These are phyloP conservation scores for Aspergillus olivimuriae DNA, from an alignment of 495 filamentous ascomycete genomes.

Conservation along the genomic window DNA sequence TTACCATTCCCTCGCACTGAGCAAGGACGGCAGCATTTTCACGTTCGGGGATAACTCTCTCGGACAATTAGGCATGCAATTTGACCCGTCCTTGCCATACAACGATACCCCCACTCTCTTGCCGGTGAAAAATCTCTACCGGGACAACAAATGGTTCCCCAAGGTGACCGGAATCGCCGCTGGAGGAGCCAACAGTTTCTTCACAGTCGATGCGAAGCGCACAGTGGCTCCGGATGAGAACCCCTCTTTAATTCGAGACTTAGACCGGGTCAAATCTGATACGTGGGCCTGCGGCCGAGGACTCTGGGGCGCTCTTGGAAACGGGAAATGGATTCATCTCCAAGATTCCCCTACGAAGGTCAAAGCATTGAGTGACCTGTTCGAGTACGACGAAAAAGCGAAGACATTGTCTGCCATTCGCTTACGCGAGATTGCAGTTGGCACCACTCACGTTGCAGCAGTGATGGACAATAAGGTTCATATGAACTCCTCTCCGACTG, in stretches of 20 bases:
- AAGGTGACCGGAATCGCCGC: constrained; percentile 69
- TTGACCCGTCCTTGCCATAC: constrained; percentile 49
- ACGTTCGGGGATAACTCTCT: constrained; percentile 84
- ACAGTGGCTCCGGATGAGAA: constrained; percentile 42
- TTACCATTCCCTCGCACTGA: constrained; percentile 74
- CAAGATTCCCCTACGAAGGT: constrained; percentile 75
- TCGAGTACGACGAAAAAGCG: constrained; percentile 73
- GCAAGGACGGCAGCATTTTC: constrained; percentile 70
- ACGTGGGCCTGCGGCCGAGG: constrained; percentile 83
- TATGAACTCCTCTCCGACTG: constrained; percentile 41
- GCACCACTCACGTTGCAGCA: constrained; percentile 71
- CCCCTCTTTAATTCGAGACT: constrained; percentile 27
- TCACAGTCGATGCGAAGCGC: constrained; percentile 71
- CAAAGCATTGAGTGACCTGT: constrained; percentile 72
- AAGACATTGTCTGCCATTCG: constrained; percentile 70
- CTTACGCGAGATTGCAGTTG: constrained; percentile 61
- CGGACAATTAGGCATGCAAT: constrained; percentile 79
- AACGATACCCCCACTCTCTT: constrained; percentile 65
- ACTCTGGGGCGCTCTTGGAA: constrained; percentile 76
- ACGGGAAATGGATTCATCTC: constrained; percentile 83
- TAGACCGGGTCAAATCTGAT: constrained; percentile 58
- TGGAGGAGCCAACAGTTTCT: constrained; percentile 79
- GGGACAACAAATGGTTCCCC: constrained; percentile 49
- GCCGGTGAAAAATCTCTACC: constrained; percentile 64
- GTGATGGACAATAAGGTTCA: constrained; percentile 73